Evolutionary conservation across 2,329 filamentous ascomycete genomes (phyloP).

Genomic region (Myotisia sp.): DNA sequence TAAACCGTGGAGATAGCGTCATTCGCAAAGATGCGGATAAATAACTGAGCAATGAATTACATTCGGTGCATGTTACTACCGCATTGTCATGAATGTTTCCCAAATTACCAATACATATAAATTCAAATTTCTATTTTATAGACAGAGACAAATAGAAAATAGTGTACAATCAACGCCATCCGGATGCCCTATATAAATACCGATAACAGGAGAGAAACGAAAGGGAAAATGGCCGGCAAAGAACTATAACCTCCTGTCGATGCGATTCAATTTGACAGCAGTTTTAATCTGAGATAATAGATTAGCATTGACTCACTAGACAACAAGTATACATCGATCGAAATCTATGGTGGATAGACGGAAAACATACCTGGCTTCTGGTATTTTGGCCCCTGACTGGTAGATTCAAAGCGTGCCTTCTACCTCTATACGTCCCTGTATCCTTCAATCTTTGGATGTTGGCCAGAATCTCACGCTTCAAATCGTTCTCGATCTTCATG

Average conservation of each 20-base stretch:
- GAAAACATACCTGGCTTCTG: slow-evolving; percentile 48
- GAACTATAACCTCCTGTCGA: slow-evolving; percentile 36
- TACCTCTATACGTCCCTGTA: slow-evolving; percentile 78
- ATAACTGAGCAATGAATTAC: neutral
- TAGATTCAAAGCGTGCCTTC: slow-evolving; percentile 80
- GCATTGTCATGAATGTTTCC: neutral
- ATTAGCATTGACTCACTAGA: slow-evolving; percentile 2
- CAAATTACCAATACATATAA: neutral
- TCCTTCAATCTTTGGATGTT: slow-evolving; percentile 79
- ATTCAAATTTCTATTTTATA: neutral
- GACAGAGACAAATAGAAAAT: slow-evolving; percentile 1
- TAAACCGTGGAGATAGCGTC: slow-evolving; percentile 55
- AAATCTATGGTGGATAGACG: neutral
- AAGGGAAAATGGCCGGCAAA: neutral
- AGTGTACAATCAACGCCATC: neutral
- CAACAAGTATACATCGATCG: neutral
- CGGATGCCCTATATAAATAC: neutral
- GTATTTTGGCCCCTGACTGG: slow-evolving; percentile 86
- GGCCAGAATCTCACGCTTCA: slow-evolving; percentile 60
- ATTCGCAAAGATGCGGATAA: slow-evolving; percentile 19
- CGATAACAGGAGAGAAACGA: slow-evolving; percentile 1
- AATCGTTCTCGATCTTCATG: slow-evolving; percentile 89
- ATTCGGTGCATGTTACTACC: neutral
- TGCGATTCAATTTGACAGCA: slow-evolving; percentile 44
- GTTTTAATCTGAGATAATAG: slow-evolving; percentile 39